Percentiles rank a stretch among this genome's conserved stretches.
Evolutionary conservation across 148 eudicot species (phyloP).

Genomic region (Nyssa sinensis): DNA sequence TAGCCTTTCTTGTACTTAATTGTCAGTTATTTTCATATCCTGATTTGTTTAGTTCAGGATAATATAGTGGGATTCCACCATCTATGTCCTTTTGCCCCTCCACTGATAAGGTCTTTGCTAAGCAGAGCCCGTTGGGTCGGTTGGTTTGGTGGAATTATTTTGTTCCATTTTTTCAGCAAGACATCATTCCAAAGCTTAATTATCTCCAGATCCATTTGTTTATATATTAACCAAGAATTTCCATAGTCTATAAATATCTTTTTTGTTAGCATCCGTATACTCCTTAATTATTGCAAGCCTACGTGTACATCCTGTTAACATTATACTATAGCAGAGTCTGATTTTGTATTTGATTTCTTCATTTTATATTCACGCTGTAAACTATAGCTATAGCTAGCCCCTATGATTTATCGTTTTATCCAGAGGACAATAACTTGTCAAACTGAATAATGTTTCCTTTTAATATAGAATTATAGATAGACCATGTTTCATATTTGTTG

Average conservation of each 20-base stretch:
- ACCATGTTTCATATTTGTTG: not conserved
- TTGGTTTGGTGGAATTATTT: too few relatives aligned
- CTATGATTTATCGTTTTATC: not conserved
- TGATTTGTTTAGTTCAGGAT: too few relatives aligned
- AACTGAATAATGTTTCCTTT: not conserved
- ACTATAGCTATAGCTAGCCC: not conserved
- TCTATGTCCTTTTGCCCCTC: conserved; percentile 9
- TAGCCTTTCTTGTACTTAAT: not conserved
- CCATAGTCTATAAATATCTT: not conserved
- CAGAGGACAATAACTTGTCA: not conserved
- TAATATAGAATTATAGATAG: not conserved
- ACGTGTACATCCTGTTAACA: not conserved
- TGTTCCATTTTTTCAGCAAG: too few relatives aligned
- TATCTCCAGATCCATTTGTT: conserved; percentile 6
- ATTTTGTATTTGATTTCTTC: not conserved
- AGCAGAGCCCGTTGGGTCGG: too few relatives aligned
- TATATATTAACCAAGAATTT: not conserved
- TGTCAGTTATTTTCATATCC: not conserved
- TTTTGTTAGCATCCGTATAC: not conserved
- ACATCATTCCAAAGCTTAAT: not conserved
- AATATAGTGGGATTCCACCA: not conserved
- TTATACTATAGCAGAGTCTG: not conserved
- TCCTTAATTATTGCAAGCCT: conserved; percentile 11
- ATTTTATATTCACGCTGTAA: not conserved
- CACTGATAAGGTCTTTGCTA: too few relatives aligned